These are phyloP conservation scores for Cyanidium caldarium DNA, from an alignment of 23 red algal genomes.

Conservation along the genomic window DNA sequence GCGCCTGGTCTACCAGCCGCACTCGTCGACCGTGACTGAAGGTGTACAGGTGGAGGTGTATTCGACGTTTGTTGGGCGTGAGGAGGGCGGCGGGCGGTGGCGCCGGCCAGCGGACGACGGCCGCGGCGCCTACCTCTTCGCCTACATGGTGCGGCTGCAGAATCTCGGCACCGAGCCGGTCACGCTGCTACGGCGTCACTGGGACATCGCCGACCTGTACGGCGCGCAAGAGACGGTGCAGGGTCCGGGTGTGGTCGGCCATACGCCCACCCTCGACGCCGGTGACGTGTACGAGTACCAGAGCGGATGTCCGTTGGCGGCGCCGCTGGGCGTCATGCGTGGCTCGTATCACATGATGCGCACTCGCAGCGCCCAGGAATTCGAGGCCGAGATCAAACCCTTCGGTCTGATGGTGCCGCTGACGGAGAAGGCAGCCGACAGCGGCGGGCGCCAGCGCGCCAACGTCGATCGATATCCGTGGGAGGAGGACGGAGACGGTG, in stretches of 20 bases:
- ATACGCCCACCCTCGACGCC: background rate
- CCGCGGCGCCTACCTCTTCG: background rate
- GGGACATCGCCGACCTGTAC: background rate
- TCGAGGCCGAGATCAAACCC: background rate
- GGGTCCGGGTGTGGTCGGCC: background rate
- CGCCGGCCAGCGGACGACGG: too few relatives aligned
- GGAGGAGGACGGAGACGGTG: too few relatives aligned
- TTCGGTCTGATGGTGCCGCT: background rate
- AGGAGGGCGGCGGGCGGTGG: background rate
- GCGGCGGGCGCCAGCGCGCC: too few relatives aligned
- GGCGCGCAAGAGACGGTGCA: background rate
- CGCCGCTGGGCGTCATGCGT: background rate
- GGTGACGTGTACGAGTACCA: background rate
- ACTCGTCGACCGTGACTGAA: background rate
- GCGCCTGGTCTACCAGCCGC: background rate
- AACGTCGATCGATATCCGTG: too few relatives aligned
- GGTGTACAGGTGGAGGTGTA: background rate
- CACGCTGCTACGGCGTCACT: background rate
- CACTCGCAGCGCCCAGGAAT: background rate
- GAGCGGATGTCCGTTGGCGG: background rate
- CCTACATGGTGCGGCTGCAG: background rate
- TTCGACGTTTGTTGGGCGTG: background rate
- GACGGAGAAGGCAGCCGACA: background rate
- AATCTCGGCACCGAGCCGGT: background rate
- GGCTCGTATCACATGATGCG: background rate